phyloP scores from a whole-genome alignment of 371 early-diverging fungal species.

The Mortierella sp. region DNA sequence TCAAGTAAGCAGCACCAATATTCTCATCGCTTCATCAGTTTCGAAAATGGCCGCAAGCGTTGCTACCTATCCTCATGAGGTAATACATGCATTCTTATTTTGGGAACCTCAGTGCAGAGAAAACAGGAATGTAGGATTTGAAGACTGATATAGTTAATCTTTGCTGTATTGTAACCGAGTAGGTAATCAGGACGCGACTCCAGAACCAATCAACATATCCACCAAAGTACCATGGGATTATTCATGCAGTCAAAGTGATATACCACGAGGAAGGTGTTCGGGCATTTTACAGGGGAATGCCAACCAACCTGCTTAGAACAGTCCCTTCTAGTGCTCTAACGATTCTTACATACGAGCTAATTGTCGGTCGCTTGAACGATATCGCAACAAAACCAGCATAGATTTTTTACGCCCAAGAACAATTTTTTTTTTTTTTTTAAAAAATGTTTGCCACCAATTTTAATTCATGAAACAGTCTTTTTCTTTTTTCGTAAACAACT shows the following conservation, averaged over 20 bases:
- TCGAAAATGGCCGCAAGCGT: conserved; percentile 92
- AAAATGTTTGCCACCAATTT: conserved; percentile 9
- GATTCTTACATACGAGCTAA: conserved; percentile 87
- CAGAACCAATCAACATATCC: conserved; percentile 85
- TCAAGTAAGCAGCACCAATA: conserved; percentile 62
- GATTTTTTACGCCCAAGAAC: not conserved
- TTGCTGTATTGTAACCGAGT: not conserved
- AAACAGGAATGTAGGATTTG: not conserved
- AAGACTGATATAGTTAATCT: not conserved
- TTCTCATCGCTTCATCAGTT: conserved; percentile 83
- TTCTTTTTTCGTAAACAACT: conserved; percentile 1
- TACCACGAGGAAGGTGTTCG: conserved; percentile 80
- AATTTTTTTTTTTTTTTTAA: not conserved
- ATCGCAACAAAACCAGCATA: conserved; percentile 39
- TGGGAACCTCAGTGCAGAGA: no score
- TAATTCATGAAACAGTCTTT: conserved; percentile 9
- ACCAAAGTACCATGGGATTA: conserved; percentile 82
- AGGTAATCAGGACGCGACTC: conserved; percentile 89
- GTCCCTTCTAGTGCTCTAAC: conserved; percentile 93
- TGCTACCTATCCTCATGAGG: conserved; percentile 93
- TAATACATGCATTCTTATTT: conserved; percentile 20
- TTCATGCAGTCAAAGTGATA: conserved; percentile 81
- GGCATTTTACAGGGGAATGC: conserved; percentile 92
- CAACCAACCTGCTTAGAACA: conserved; percentile 89
- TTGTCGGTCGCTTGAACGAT: conserved; percentile 56